These are phyloP conservation scores for Cladosporium oxysporum DNA, from an alignment of 2,329 filamentous ascomycete species.

Conservation along the genomic window DNA sequence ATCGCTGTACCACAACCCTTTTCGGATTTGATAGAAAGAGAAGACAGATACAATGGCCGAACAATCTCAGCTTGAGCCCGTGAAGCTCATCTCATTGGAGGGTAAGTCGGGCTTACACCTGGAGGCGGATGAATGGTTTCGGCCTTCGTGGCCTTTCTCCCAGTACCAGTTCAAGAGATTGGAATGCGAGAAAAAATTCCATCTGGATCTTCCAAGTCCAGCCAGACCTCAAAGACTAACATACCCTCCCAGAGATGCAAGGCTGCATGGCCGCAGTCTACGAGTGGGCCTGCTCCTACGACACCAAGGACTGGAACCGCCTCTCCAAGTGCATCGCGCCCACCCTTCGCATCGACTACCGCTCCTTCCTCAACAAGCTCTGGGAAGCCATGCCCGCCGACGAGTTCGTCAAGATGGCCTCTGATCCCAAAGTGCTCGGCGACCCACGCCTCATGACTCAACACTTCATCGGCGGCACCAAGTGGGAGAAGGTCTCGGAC, in stretches of 20 bases:
- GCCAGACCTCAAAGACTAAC: neutral
- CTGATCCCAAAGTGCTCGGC: conserved; percentile 55
- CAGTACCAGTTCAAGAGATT: neutral
- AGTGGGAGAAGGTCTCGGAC: conserved; percentile 53
- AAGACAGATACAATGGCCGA: conserved; percentile 17
- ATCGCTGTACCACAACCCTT: neutral
- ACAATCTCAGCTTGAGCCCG: conserved; percentile 31
- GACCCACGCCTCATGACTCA: conserved; percentile 57
- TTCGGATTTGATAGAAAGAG: neutral
- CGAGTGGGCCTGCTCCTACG: conserved; percentile 67
- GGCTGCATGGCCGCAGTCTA: conserved; percentile 49
- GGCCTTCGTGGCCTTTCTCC: neutral
- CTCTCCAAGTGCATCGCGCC: conserved; percentile 64
- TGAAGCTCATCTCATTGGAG: conserved; percentile 38
- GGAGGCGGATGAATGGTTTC: neutral
- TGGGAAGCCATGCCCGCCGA: conserved; percentile 60
- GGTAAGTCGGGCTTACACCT: conserved; percentile 30
- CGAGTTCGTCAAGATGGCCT: conserved; percentile 56
- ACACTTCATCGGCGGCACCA: conserved; percentile 57
- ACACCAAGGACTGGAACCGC: conserved; percentile 65
- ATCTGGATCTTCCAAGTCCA: too few species aligned
- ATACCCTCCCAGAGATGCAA: conserved; percentile 36
- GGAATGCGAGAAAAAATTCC: neutral
- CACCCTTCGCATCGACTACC: conserved; percentile 68
- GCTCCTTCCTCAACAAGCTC: conserved; percentile 55